These are phyloP conservation scores for Quercus variabilis DNA, from an alignment of 306 rosid species.

Conservation along the genomic window DNA sequence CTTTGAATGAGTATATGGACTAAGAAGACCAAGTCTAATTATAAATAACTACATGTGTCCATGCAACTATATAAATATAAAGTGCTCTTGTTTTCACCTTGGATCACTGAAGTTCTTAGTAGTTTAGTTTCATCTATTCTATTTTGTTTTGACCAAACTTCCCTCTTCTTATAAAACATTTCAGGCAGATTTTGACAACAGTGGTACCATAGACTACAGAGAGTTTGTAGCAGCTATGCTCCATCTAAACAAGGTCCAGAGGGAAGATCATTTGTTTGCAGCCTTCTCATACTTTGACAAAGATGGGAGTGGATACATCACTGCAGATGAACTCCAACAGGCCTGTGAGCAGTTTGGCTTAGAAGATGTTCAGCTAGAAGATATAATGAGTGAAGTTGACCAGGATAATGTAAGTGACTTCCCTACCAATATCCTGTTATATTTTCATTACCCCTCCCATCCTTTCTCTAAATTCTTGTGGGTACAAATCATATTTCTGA, in stretches of 20 bases:
- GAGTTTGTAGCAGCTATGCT: constrained; percentile 97
- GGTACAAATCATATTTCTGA: background rate
- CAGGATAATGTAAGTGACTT: constrained; percentile 62
- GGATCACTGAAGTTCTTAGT: background rate
- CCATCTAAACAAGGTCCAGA: constrained; percentile 80
- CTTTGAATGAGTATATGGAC: background rate
- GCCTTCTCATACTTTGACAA: constrained; percentile 87
- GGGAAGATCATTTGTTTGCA: constrained; percentile 84
- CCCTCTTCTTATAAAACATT: constrained; percentile 14
- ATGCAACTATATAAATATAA: no score
- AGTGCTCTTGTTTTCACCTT: background rate
- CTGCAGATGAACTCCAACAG: constrained; percentile 87
- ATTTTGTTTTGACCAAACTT: constrained; percentile 2
- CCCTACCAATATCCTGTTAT: background rate
- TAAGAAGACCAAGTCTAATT: background rate
- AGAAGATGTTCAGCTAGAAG: constrained; percentile 64
- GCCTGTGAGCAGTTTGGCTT: constrained; percentile 82
- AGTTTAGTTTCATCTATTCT: background rate
- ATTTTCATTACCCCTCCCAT: background rate
- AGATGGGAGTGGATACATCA: constrained; percentile 95
- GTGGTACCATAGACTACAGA: constrained; percentile 96
- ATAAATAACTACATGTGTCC: no score
- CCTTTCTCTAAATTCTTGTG: no score
- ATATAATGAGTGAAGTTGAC: constrained; percentile 77
- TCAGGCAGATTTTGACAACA: constrained; percentile 88